Evolutionary conservation across 164 flowering plant genomes (phyloP).

Genomic region (Annona cherimola): DNA sequence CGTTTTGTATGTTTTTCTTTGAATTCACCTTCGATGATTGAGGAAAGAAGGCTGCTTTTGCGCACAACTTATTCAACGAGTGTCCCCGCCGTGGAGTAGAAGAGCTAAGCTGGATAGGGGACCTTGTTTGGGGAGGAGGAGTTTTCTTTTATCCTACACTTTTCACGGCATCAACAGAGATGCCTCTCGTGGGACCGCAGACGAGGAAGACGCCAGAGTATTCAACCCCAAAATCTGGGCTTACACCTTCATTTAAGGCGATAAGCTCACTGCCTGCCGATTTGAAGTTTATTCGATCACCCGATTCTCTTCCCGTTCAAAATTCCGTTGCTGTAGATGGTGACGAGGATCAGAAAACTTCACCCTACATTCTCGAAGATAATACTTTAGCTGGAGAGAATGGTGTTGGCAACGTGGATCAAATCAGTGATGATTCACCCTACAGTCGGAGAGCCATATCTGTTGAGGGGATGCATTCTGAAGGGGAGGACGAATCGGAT

Average conservation of each 20-base stretch:
- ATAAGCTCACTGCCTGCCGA: conserved; percentile 56
- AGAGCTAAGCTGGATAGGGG: conserved; percentile 34
- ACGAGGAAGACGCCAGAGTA: conserved; percentile 27
- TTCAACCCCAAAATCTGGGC: conserved; percentile 16
- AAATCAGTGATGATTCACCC: conserved; percentile 58
- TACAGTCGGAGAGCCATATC: conserved; percentile 31
- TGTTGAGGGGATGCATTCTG: conserved; percentile 34
- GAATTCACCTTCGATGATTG: conserved; percentile 16
- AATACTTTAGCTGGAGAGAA: conserved; percentile 17
- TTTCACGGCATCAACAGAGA: conserved; percentile 18
- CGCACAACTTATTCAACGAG: conserved; percentile 17
- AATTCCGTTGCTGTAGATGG: neutral
- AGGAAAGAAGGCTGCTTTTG: conserved; percentile 16
- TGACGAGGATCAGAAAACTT: conserved; percentile 7
- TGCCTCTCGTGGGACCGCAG: conserved; percentile 14
- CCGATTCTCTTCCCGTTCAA: conserved; percentile 9
- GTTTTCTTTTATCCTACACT: conserved; percentile 11
- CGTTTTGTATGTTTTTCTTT: neutral
- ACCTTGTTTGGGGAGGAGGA: conserved; percentile 18
- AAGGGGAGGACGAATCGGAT: conserved; percentile 33
- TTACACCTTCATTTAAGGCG: conserved; percentile 35
- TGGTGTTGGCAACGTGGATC: conserved; percentile 21
- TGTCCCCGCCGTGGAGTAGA: conserved; percentile 34
- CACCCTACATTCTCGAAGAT: conserved; percentile 22
- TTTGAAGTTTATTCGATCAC: conserved; percentile 33